Conservation (phyloP, 2,329 filamentous ascomycete genomes). For the Escovopsis sp. region DNA sequence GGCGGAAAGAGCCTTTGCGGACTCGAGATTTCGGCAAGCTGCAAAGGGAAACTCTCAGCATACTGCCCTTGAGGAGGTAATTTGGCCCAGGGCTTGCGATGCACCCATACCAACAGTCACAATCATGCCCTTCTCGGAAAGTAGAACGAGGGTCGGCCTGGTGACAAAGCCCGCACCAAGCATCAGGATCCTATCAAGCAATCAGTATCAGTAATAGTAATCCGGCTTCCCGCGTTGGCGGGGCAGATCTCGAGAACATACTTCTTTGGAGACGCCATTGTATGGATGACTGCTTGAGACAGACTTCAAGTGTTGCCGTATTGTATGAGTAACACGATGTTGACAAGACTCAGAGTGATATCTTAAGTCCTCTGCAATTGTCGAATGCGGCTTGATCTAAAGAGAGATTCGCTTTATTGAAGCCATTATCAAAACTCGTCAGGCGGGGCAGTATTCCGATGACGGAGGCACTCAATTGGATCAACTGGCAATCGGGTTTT, state of each 20-base stretch:
- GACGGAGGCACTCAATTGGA: no score
- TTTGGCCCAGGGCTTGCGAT: no score
- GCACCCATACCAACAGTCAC: conserved; percentile 36
- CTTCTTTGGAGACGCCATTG: not conserved
- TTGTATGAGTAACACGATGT: no score
- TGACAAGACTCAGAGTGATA: no score
- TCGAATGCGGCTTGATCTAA: no score
- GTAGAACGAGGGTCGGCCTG: conserved; percentile 45
- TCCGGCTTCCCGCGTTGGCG: not conserved
- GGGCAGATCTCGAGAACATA: not conserved
- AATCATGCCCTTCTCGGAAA: conserved; percentile 41
- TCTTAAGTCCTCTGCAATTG: no score
- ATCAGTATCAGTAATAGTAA: not conserved
- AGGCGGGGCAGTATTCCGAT: no score
- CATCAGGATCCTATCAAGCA: conserved; percentile 1
- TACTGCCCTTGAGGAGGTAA: conserved; percentile 1
- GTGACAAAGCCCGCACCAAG: not conserved
- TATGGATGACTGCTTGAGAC: not conserved
- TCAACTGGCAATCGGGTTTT: no score
- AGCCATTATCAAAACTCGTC: no score
- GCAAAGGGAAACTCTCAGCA: not conserved
- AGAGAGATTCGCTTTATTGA: no score
- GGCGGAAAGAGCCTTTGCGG: conserved; percentile 23
- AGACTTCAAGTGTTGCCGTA: no score
- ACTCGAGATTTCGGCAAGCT: no score